Evolutionary conservation across 495 filamentous ascomycete species (phyloP), one percentile per base, ranked within the genome.

Genomic region (Podospora bellae-mahoneyi): DNA sequence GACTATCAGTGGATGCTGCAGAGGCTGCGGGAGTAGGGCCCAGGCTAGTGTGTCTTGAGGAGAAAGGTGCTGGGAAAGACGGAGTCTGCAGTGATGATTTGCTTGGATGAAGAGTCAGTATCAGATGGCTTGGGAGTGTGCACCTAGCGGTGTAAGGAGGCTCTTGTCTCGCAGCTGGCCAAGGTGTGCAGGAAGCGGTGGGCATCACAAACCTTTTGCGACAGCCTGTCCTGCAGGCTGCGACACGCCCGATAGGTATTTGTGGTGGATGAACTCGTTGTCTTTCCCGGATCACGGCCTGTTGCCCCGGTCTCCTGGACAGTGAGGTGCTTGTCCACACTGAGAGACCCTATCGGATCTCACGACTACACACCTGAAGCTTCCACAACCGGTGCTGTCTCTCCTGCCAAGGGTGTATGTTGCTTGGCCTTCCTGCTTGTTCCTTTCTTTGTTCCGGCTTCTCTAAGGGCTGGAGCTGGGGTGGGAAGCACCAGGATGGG

Each of bases 151-250:
- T 69, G 67, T 70, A 63, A 58, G 64, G 69, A 66, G 64, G 62
- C 61, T 23, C 23, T 34, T 65, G 60, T 62, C 66, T 65, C 65
- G 68, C 26, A 69, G 18, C 64, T 58, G 65, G 44, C 59, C 53
- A 64, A 19, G 39, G 64, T 20, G 32, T 63, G 61, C 61, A 63
- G 20, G 27, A 60, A 54, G n/a, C 18, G 34, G 68, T 68, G 68
- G 54, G 62, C n/a, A 59, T 55, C 63, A 67, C 60, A 57, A 63
- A 65, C 64, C 67, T 67, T 75, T 72, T 75, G 70, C 66, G 64
- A 70, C 58, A 32, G 58, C 34, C 55, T 56, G 62, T 34, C 57
- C 56, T 69, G 60, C 59, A 69, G 64, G 39, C 48, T 57, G 4
- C 39, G 39, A 62, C 30, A 63, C 55, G 39, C 26, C 60, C 27